phyloP scores from a whole-genome alignment of 495 filamentous ascomycete species.

The Aspergillus campestris region DNA sequence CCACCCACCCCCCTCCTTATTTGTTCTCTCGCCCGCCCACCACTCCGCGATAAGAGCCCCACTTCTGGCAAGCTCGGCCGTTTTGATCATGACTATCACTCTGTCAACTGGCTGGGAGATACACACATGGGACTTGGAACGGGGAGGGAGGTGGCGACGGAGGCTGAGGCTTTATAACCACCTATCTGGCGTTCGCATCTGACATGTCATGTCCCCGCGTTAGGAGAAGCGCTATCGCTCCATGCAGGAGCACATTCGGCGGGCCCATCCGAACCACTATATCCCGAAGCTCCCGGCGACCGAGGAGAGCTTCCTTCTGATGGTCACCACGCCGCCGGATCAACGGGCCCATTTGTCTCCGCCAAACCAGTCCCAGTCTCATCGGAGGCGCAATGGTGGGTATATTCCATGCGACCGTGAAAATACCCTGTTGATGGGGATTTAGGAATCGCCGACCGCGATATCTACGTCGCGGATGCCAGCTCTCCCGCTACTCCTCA shows the following conservation, averaged over 20 bases:
- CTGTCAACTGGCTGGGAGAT: neutral
- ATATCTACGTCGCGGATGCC: conserved; percentile 54
- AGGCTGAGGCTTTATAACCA: conserved; percentile 18
- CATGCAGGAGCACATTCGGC: conserved; percentile 98
- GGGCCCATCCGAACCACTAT: conserved; percentile 95
- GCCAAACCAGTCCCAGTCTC: conserved; percentile 35
- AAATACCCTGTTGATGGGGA: conserved; percentile 18
- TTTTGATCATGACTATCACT: neutral
- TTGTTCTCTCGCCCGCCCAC: conserved; percentile 9
- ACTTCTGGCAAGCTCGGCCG: conserved; percentile 8
- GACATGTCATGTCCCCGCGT: conserved; percentile 13
- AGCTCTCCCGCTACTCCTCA: conserved; percentile 65
- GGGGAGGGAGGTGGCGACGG: neutral
- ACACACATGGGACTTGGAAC: neutral
- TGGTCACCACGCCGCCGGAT: conserved; percentile 84
- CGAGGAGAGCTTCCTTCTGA: conserved; percentile 93
- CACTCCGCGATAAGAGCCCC: conserved; percentile 13
- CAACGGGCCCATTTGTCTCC: conserved; percentile 57
- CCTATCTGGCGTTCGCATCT: conserved; percentile 10
- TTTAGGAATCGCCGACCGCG: conserved; percentile 37
- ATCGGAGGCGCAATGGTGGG: conserved; percentile 30
- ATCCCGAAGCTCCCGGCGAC: conserved; percentile 98
- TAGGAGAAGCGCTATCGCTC: conserved; percentile 97
- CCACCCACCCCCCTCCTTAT: conserved; percentile 5
- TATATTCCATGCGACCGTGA: neutral